Base-by-base conservation (phyloP, 1,284 basidiomycete genomes). In the Fomitopsis schrenkii region DNA sequence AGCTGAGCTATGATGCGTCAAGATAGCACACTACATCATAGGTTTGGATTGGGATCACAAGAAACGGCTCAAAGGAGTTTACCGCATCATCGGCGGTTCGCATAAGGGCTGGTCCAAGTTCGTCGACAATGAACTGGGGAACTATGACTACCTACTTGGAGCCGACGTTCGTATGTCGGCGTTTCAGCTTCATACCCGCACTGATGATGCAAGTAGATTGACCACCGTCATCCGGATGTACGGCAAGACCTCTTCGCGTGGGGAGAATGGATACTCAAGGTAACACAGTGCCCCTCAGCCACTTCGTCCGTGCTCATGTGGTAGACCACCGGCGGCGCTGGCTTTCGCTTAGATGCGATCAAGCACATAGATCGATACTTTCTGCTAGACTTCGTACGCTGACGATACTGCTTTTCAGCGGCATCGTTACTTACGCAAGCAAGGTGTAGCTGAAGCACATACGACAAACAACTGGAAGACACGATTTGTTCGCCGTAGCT, bases 21-120 rank as follows among this genome's bases (percentile, higher is more conserved):
- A 33, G 8, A 14, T 26, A 1, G 40, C 28, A 4, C 30, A 33
- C 30, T 8, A 33, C 30, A 9, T 53, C 1, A 28, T 70, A 82
- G 95, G 95, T 7, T 79, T 97, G 15, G 96, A 98, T 71, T 97
- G 87, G 82, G 95, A 98, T 72, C 82, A 90, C 19, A 81, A 82
- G 61, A 83, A 84, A 17, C 82, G 80, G 64, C 85, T 83, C 14
- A 84, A 82, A 48, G 87, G 78, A 12, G 76, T 93, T 35, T 93
- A 80, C 72, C 83, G 84, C 36, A 84, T 93, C 41, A 76, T 79
- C 15, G 80, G 80, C 48, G 72, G 74, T 35, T 77, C 77, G 3
- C 83, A 86, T 64, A 79, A 84, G 71, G 87, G 88, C 42, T 93
- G 90, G 90, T 91, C 90, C 3, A 78, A 74, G 22, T 76, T 79